Base-by-base conservation (phyloP, 108 stramenopile genomes). In the Pseudonitzschia pungens region DNA sequence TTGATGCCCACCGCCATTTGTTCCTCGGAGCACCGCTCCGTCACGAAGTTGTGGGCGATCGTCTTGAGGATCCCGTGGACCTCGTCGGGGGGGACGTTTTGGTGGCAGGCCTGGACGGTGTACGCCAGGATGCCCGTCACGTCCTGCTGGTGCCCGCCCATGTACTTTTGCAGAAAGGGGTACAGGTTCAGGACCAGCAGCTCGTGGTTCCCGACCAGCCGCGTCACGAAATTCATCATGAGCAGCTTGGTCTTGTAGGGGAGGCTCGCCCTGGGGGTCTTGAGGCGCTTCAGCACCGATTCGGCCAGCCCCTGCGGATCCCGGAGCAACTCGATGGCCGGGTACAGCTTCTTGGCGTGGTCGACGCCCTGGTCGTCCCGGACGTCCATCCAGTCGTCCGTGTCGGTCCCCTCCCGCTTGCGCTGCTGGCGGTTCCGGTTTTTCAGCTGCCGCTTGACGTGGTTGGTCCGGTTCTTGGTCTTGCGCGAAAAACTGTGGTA, bases 1-100 rank as follows among this genome's bases (percentile, higher is more conserved):
- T 98, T 98, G 73, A 99, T 96, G 5, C 99, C 99, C 9, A 99
- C 94, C 6, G 97, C 96, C 89, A 99, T 97, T 79, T 88, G 93
- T 78, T 98, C 98, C 27, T 86, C 84, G 2, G 91, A 85, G 71
- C 92, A 97, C 33, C 98, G 70, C 54, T 97, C 96, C 11, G 92
- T 90, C 11, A 98, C 86, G 72, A 97, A 97, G 54, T 92, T 90
- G 81, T 96, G 89, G n/a, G 96, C 92, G 77, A 98, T 95, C 11
- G 93, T 85, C 65, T 93, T 92, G 28, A 93, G 63, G 26, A 96
- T 81, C 2, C 96, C 92, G 55, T 92, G 73, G 48, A 97, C 75
- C 79, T 99, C 99, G 55, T 97, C 94, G 24, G 98, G 98, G 3
- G 99, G 99, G 33, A 99, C 96, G 51, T 83, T 83, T 43, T 89